phyloP scores from a whole-genome alignment of 2,329 filamentous ascomycete genomes.

The Xylaria hypoxylon region DNA sequence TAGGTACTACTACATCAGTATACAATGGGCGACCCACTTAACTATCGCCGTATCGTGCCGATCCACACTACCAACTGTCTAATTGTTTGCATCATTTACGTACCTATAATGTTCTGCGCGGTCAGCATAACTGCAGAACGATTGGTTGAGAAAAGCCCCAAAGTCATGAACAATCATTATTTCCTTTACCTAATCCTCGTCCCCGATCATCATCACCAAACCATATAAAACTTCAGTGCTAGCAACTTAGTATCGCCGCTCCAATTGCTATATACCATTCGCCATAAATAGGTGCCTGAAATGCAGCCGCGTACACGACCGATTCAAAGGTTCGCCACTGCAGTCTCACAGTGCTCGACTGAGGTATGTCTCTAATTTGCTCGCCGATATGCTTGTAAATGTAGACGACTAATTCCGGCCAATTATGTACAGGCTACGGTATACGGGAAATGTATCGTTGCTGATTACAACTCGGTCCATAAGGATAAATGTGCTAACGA shows the following conservation, averaged over 20 bases:
- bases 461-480: constrained; percentile 88
- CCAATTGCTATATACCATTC: neutral
- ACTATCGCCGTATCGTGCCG: neutral
- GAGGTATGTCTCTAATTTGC: constrained; percentile 56
- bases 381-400: neutral
- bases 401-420: constrained; percentile 19
- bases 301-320: constrained; percentile 56
- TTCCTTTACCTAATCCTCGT: neutral
- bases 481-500: constrained; percentile 92
- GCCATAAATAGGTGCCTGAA: constrained; percentile 11
- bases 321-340: constrained; percentile 66
- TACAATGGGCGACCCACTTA: constrained; percentile 8
- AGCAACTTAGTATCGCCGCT: neutral
- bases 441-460: constrained; percentile 92
- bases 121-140: neutral
- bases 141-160: neutral
- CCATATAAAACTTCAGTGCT: neutral
- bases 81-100: constrained; percentile 29
- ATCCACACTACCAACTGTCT: constrained; percentile 20
- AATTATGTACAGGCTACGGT: constrained; percentile 71
- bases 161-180: constrained; percentile 12
- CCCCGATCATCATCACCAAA: constrained; percentile 11
- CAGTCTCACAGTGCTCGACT: constrained; percentile 66
- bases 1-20: neutral
- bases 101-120: neutral